phyloP scores from a whole-genome alignment of 768 basidiomycete genomes.

The Pulveroboletus sp. region DNA sequence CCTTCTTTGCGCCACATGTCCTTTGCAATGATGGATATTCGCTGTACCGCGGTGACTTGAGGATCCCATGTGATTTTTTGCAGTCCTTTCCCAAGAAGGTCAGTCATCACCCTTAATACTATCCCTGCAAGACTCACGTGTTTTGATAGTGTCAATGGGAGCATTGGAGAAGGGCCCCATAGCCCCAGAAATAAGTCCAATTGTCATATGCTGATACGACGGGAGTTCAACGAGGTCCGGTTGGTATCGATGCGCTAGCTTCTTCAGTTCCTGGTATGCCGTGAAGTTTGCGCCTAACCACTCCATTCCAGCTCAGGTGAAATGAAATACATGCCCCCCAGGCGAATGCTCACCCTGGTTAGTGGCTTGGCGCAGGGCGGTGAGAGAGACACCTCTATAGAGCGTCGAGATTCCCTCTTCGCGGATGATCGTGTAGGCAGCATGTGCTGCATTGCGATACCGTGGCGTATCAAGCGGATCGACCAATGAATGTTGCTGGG shows the following conservation, averaged over 20 bases:
- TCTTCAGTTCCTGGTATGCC: slow-evolving; percentile 95
- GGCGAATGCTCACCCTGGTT: slow-evolving; percentile 69
- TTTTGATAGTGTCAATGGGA: slow-evolving; percentile 93
- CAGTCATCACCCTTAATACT: background rate
- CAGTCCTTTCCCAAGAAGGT: slow-evolving; percentile 46
- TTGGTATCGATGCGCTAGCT: slow-evolving; percentile 68
- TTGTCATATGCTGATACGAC: slow-evolving; percentile 92
- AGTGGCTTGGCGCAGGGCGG: slow-evolving; percentile 93
- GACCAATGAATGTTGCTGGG: slow-evolving; percentile 93
- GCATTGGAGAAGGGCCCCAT: slow-evolving; percentile 99
- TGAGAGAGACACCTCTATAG: slow-evolving; percentile 90
- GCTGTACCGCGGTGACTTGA: slow-evolving; percentile 72
- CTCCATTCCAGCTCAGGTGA: background rate
- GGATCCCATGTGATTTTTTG: slow-evolving; percentile 76
- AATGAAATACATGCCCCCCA: background rate
- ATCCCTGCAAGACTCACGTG: slow-evolving; percentile 50
- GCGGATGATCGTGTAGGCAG: slow-evolving; percentile 87
- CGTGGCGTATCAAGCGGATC: slow-evolving; percentile 91
- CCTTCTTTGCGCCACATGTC: slow-evolving; percentile 96
- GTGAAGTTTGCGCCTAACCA: slow-evolving; percentile 89
- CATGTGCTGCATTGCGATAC: slow-evolving; percentile 96
- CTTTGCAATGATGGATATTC: slow-evolving; percentile 73
- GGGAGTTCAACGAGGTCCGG: slow-evolving; percentile 78
- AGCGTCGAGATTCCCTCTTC: slow-evolving; percentile 85
- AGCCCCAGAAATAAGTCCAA: slow-evolving; percentile 93